Percentiles rank a stretch among this genome's conserved stretches.
phyloP scores from a whole-genome alignment of 2,329 filamentous ascomycete species.

The Ceratocystis colombiana region DNA sequence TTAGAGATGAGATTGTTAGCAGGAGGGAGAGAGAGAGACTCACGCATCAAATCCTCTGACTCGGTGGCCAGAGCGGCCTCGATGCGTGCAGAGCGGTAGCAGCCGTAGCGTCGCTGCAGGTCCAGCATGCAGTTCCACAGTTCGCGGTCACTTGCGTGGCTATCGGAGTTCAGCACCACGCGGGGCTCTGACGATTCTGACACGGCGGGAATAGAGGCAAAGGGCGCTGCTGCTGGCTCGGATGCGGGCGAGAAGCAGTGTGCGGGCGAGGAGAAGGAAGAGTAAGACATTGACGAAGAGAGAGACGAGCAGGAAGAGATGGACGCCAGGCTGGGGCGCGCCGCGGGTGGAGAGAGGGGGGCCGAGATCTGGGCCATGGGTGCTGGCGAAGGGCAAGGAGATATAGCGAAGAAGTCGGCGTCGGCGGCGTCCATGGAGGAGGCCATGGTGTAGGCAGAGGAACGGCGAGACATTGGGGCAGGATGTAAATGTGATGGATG shows the following conservation, averaged over 20 bases:
- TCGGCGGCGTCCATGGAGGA: slow-evolving; percentile 17
- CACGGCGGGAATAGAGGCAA: background rate
- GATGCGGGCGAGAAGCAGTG: background rate
- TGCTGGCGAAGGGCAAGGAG: slow-evolving; percentile 17
- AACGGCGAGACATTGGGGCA: slow-evolving; percentile 17
- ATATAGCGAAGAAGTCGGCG: slow-evolving; percentile 24
- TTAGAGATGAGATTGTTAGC: background rate
- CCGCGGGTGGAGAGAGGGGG: background rate
- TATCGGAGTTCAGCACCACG: slow-evolving; percentile 8
- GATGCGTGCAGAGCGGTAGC: slow-evolving; percentile 43
- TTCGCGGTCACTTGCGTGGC: slow-evolving; percentile 27
- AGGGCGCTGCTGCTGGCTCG: background rate
- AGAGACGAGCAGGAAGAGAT: slow-evolving; percentile 17
- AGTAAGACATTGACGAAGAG: slow-evolving; percentile 12
- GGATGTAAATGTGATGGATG: background rate
- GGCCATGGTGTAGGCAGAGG: slow-evolving; percentile 20
- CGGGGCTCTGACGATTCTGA: background rate
- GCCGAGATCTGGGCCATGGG: background rate
- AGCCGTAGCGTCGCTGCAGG: slow-evolving; percentile 39
- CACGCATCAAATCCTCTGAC: slow-evolving; percentile 39
- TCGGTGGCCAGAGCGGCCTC: slow-evolving; percentile 38
- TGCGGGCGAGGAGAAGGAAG: slow-evolving; percentile 13
- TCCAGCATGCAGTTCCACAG: slow-evolving; percentile 43
- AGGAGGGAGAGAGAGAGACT: slow-evolving; percentile 28
- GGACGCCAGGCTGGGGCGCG: slow-evolving; percentile 2